Evolutionary conservation across 805 yeast genomes (phyloP).

Genomic region (Wickerhamomyces hampshirensis): DNA sequence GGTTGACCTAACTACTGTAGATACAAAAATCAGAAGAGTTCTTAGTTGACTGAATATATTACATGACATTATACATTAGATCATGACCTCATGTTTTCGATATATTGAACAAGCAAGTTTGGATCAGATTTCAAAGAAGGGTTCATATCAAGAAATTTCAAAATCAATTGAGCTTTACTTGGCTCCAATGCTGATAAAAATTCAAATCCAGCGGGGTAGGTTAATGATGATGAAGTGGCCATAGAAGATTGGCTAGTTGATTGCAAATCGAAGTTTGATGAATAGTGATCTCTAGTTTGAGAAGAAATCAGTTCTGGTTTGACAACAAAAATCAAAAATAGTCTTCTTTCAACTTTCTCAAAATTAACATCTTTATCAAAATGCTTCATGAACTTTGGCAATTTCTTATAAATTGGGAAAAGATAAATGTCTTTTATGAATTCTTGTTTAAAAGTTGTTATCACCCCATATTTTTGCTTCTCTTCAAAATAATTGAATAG

Average conservation of each 20-base stretch:
- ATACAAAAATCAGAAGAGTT: no score
- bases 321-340: constrained; percentile 19
- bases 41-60: no score
- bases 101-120: constrained; percentile 14
- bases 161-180: constrained; percentile 15
- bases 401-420: constrained; percentile 26
- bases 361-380: constrained; percentile 3
- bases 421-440: constrained; percentile 45
- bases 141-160: constrained; percentile 17
- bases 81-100: no score
- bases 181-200: constrained; percentile 17
- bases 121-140: constrained; percentile 21
- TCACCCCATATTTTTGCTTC: constrained; percentile 41
- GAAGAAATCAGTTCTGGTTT: constrained; percentile 18
- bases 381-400: constrained; percentile 18
- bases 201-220: constrained; percentile 11
- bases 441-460: constrained; percentile 29
- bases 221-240: background rate
- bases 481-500: constrained; percentile 30
- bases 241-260: constrained; percentile 4
- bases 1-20: no score
- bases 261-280: no score
- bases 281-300: constrained; percentile 2
- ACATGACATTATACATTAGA: no score
- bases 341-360: constrained; percentile 4